A percentile compares a stretch with the other conserved stretches of the same genome.
phyloP scores from a whole-genome alignment of 345 rosid genomes.

The Lenwebbia sp. region DNA sequence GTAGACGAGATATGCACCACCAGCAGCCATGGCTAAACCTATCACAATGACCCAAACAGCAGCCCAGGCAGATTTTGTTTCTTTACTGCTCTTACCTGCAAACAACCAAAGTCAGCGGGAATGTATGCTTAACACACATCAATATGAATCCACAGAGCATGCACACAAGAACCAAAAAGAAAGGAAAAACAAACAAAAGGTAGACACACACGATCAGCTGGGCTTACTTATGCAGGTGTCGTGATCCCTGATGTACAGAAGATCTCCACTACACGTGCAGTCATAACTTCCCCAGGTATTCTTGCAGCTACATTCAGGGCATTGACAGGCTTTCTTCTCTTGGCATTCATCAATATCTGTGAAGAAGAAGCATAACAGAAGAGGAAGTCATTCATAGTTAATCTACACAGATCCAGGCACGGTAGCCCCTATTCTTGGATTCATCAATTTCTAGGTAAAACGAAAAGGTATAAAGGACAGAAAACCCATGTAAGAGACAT shows the following conservation, averaged over 20 bases:
- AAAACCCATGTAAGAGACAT: neutral
- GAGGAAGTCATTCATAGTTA: neutral
- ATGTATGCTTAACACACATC: neutral
- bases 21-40: slow-evolving; percentile 72
- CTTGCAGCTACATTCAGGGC: slow-evolving; percentile 93
- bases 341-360: slow-evolving; percentile 88
- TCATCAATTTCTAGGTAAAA: neutral
- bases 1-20: slow-evolving; percentile 84
- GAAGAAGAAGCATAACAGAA: neutral
- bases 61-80: slow-evolving; percentile 83
- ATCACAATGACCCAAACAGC: slow-evolving; percentile 84
- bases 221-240: slow-evolving; percentile 90
- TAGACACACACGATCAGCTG: neutral
- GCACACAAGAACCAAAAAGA: neutral
- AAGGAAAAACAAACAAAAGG: neutral
- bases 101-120: neutral
- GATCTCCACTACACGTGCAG: slow-evolving; percentile 81
- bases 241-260: slow-evolving; percentile 83
- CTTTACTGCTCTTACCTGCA: slow-evolving; percentile 62
- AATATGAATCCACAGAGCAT: neutral
- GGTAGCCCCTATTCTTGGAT: neutral
- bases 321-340: slow-evolving; percentile 93
- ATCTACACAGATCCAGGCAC: neutral
- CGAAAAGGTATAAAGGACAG: neutral
- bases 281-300: slow-evolving; percentile 92